Evolutionary conservation across 352 stramenopile genomes (phyloP).

Genomic region (Albugo candida): DNA sequence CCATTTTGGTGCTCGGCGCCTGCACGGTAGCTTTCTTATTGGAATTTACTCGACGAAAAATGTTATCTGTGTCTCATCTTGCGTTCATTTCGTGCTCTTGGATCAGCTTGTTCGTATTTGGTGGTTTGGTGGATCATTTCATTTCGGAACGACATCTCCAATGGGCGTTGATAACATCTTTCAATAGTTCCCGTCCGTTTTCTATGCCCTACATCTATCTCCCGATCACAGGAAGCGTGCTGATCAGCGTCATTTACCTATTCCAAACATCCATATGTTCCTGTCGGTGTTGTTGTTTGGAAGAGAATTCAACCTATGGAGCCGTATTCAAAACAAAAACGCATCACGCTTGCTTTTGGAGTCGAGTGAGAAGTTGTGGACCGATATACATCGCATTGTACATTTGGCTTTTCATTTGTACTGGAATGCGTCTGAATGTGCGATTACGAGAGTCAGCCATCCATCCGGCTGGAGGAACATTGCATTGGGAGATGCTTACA

Average conservation of each 20-base stretch:
- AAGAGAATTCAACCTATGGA: slow-evolving; percentile 6
- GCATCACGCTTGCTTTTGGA: slow-evolving; percentile 30
- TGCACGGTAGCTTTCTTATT: slow-evolving; percentile 25
- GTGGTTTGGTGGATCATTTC: slow-evolving; percentile 50
- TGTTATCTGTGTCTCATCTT: slow-evolving; percentile 50
- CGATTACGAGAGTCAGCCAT: slow-evolving; percentile 49
- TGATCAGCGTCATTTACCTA: slow-evolving; percentile 18
- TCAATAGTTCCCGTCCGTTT: slow-evolving; percentile 28
- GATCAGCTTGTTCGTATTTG: slow-evolving; percentile 37
- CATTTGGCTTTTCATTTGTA: slow-evolving; percentile 23
- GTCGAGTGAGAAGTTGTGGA: slow-evolving; percentile 21
- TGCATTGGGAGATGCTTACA: slow-evolving; percentile 50
- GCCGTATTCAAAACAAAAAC: background rate
- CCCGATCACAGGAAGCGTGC: slow-evolving; percentile 17
- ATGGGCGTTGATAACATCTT: slow-evolving; percentile 27
- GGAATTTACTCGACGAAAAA: slow-evolving; percentile 44
- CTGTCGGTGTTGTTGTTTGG: slow-evolving; percentile 46
- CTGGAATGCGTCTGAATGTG: slow-evolving; percentile 50
- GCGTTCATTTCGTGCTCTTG: slow-evolving; percentile 33
- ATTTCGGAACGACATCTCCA: slow-evolving; percentile 49
- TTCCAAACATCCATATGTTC: slow-evolving; percentile 30
- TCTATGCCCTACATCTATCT: slow-evolving; percentile 44
- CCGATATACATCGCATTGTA: slow-evolving; percentile 33
- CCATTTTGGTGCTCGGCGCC: slow-evolving; percentile 32
- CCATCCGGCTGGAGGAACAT: slow-evolving; percentile 45